phyloP scores from a whole-genome alignment of 768 basidiomycete species.

The Mycena belliarum region DNA sequence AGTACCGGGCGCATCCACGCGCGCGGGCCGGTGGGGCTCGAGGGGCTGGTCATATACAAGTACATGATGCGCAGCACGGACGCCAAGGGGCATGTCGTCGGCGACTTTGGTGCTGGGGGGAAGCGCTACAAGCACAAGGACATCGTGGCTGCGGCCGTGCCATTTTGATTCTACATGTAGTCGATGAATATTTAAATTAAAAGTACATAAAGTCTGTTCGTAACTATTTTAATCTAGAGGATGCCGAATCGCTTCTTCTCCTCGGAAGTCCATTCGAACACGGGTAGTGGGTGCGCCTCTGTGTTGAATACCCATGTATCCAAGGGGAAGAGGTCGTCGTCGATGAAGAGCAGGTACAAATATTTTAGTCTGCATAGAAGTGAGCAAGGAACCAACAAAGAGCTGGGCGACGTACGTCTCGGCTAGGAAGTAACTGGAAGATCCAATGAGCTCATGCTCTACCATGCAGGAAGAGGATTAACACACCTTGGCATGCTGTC shows the following conservation, averaged over 20 bases:
- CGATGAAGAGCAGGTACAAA: conserved; percentile 66
- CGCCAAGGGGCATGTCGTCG: conserved; percentile 77
- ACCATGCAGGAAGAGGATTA: background rate
- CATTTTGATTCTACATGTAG: conserved; percentile 5
- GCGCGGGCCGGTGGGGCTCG: conserved; percentile 91
- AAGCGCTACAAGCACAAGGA: conserved; percentile 68
- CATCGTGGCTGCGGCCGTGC: conserved; percentile 4
- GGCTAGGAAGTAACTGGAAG: conserved; percentile 46
- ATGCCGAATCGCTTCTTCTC: conserved; percentile 49
- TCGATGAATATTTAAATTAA: conserved; percentile 9
- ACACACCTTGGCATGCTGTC: conserved; percentile 80
- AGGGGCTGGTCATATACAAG: conserved; percentile 94
- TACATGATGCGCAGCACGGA: conserved; percentile 85
- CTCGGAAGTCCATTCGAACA: conserved; percentile 61
- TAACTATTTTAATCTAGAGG: background rate
- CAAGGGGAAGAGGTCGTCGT: conserved; percentile 60
- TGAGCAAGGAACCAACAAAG: background rate
- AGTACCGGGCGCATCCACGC: conserved; percentile 97
- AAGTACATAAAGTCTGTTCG: no score
- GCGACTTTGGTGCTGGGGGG: conserved; percentile 81
- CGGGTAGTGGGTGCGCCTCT: conserved; percentile 77
- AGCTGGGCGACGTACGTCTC: conserved; percentile 40
- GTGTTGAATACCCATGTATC: conserved; percentile 66
- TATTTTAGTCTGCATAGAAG: conserved; percentile 59
- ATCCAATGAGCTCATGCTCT: background rate